Evolutionary conservation across 805 yeast genomes (phyloP).

Genomic region (Starmerella powellii): DNA sequence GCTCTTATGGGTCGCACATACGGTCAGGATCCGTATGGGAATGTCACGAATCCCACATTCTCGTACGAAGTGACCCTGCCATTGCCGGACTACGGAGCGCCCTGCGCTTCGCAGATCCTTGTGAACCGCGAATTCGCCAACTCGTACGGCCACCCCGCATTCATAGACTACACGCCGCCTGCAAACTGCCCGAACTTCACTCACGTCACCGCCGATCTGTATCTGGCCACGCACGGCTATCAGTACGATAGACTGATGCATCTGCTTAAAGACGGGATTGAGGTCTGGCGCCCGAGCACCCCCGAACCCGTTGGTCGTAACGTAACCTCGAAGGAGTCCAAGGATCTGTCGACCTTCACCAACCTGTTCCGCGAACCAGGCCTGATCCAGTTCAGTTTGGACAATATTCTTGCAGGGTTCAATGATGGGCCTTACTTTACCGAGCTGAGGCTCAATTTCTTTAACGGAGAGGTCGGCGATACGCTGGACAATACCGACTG

Average conservation of each 20-base stretch:
- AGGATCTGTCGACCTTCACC: constrained; percentile 54
- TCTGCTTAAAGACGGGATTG: constrained; percentile 43
- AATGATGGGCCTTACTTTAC: constrained; percentile 51
- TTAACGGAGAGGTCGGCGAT: too few species aligned
- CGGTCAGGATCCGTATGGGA: constrained; percentile 1
- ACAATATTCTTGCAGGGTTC: constrained; percentile 40
- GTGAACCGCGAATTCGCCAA: constrained; percentile 26
- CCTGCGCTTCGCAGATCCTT: constrained; percentile 12
- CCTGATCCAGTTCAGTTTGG: constrained; percentile 44
- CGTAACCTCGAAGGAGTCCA: constrained; percentile 41
- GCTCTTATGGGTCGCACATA: too few species aligned
- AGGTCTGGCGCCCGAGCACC: constrained; percentile 67
- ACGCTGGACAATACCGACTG: constrained; percentile 11
- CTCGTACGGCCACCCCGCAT: constrained; percentile 28
- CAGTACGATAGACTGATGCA: constrained; percentile 33
- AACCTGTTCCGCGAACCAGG: constrained; percentile 37
- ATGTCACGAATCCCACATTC: constrained; percentile 4
- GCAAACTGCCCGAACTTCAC: constrained; percentile 24
- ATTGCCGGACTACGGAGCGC: constrained; percentile 12
- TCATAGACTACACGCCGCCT: constrained; percentile 27
- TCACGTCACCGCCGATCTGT: constrained; percentile 26
- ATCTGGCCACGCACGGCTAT: constrained; percentile 26
- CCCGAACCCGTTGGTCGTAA: constrained; percentile 52
- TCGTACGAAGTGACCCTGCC: constrained; percentile 14
- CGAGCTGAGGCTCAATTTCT: constrained; percentile 42